Evolutionary conservation across 768 basidiomycete genomes (phyloP), one percentile per base, ranked within the genome.

Genomic region (Boletus patriciae): DNA sequence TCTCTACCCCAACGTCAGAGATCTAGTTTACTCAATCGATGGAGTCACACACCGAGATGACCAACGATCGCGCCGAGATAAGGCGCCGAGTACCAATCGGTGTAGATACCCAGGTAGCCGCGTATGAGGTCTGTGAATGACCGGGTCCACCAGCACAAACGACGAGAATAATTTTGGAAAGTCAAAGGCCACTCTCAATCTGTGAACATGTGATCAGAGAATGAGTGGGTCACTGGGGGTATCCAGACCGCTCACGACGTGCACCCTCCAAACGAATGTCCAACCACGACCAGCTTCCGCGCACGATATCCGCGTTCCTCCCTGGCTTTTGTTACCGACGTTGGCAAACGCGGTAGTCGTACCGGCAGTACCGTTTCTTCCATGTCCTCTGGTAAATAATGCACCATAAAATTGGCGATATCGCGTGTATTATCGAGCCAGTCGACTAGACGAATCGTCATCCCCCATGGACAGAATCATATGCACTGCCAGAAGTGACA

Each of bases 261-360:
- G 65, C 85, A 86, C 2, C 90, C 94, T 19, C 94, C 91, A 50
- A 91, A 85, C 0, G 92, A 94, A 67, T 97, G 94, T 0, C 92
- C 94, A 4, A 93, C 74, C 6, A 77, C 83, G 21, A 93, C 75
- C 3, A 94, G 64, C n/a, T 71, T 81, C 34, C 87, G 80, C 6
- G 73, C 59, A 3, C 44, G 58, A 64, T 85, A 84, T 1, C 90
- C 90, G 19, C 68, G 61, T 2, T 58, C 56, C 37, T 69, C 66
- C 38, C 90, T 81, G 18, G 63, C 52, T 2, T 72, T 66, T 0
- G 81, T 71, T 53, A 83, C 76, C 8, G 68, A 60, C 0, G 66
- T 52, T 0, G 83, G 55, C 4, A 90, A 57, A n/a, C 80, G 81
- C 4, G 74, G 63, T 12, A 92, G 74, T 53, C 83, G 79, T 0